Conservation (phyloP, 306 rosid genomes). For the Fragaria ananassa region DNA sequence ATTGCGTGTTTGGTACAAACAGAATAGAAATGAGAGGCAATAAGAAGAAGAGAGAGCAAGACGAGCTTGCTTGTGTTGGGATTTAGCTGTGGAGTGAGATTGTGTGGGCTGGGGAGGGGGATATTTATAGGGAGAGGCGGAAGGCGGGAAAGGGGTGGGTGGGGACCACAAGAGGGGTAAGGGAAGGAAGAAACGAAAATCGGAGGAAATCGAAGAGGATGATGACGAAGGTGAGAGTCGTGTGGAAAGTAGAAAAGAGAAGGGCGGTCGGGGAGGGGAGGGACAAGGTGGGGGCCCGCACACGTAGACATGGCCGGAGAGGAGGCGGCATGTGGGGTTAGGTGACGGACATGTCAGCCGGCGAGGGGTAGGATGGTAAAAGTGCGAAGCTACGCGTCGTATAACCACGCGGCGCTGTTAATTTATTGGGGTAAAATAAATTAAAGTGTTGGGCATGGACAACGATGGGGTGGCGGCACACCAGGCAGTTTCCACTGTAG, state of each 20-base stretch:
- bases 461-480: slow-evolving; percentile 28
- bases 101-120: slow-evolving; percentile 3
- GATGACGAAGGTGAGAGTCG: slow-evolving; percentile 24
- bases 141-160: background rate
- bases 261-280: slow-evolving; percentile 24
- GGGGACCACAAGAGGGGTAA: slow-evolving; percentile 18
- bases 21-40: background rate
- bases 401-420: slow-evolving; percentile 24
- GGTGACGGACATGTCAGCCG: slow-evolving; percentile 34
- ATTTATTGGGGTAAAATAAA: background rate
- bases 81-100: background rate
- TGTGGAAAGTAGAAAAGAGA: background rate
- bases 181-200: background rate
- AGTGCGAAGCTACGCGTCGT: slow-evolving; percentile 15
- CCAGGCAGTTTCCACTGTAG: slow-evolving; percentile 21
- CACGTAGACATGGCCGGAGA: slow-evolving; percentile 39
- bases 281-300: slow-evolving; percentile 42
- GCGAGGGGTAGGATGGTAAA: background rate
- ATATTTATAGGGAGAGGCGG: slow-evolving; percentile 12
- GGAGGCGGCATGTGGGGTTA: slow-evolving; percentile 46
- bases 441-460: slow-evolving; percentile 37
- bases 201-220: slow-evolving; percentile 4
- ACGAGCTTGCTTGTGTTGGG: background rate
- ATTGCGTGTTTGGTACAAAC: background rate
- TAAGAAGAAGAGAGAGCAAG: background rate